A percentile compares a stretch with the other conserved stretches of the same genome.
phyloP scores from a whole-genome alignment of 495 filamentous ascomycete genomes.

The Lindgomyces ingoldianus region DNA sequence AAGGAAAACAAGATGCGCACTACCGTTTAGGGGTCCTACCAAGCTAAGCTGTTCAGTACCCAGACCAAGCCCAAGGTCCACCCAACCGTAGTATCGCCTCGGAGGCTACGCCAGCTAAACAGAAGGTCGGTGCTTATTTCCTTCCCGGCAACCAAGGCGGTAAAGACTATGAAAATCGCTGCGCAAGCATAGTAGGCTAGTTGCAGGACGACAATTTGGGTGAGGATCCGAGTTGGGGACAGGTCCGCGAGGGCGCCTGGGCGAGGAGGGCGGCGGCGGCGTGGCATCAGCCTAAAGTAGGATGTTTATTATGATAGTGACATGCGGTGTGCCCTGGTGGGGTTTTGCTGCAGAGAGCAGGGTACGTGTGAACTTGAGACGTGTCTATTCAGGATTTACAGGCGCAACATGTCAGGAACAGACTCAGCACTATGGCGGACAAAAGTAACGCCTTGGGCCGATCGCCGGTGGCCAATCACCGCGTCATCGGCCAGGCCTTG shows the following conservation, averaged over 20 bases:
- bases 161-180: slow-evolving; percentile 81
- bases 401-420: neutral
- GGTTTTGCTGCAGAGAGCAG: neutral
- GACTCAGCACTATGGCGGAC: neutral
- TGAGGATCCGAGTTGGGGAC: slow-evolving; percentile 78
- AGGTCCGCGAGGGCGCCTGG: slow-evolving; percentile 79
- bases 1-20: neutral
- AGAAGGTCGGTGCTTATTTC: slow-evolving; percentile 70
- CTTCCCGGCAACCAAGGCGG: slow-evolving; percentile 76
- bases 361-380: too few relatives aligned
- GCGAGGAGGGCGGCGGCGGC: slow-evolving; percentile 74
- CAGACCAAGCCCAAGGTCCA: slow-evolving; percentile 90
- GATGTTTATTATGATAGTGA: neutral
- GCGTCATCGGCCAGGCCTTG: neutral
- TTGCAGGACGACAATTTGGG: slow-evolving; percentile 87
- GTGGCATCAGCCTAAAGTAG: slow-evolving; percentile 57
- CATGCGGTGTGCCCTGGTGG: neutral
- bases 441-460: slow-evolving; percentile 2
- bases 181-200: slow-evolving; percentile 76
- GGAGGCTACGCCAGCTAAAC: slow-evolving; percentile 75
- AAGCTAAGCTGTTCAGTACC: slow-evolving; percentile 73
- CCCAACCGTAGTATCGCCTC: slow-evolving; percentile 87
- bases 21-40: slow-evolving; percentile 57
- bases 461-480: slow-evolving; percentile 1
- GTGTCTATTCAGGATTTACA: too few relatives aligned